A percentile compares a stretch with the other conserved stretches of the same genome.
phyloP scores from a whole-genome alignment of 441 rosid genomes.

The Jatropha podagrica region DNA sequence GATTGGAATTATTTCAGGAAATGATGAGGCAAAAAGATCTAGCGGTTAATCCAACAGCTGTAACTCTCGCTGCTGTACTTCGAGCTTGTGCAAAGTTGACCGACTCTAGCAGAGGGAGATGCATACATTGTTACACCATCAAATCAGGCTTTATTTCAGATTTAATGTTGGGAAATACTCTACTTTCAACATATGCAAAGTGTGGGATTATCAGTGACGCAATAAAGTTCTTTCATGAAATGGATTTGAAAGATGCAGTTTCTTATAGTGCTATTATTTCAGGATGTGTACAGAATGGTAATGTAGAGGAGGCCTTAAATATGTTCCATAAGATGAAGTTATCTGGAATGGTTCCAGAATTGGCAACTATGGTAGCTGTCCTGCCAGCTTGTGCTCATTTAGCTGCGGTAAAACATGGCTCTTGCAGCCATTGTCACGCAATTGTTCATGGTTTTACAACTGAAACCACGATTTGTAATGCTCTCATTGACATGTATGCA shows the following conservation, averaged over 20 bases:
- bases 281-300: slow-evolving; percentile 33
- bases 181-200: slow-evolving; percentile 34
- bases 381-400: slow-evolving; percentile 34
- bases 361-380: slow-evolving; percentile 25
- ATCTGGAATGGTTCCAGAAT: slow-evolving; percentile 26
- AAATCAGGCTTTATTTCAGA: slow-evolving; percentile 29
- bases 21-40: slow-evolving; percentile 19
- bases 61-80: slow-evolving; percentile 25
- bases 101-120: slow-evolving; percentile 23
- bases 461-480: slow-evolving; percentile 26
- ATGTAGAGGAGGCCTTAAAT: slow-evolving; percentile 26
- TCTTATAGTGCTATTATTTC: slow-evolving; percentile 31
- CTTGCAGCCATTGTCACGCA: slow-evolving; percentile 30
- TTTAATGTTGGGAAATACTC: slow-evolving; percentile 30
- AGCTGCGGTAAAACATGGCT: slow-evolving; percentile 30
- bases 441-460: slow-evolving; percentile 20
- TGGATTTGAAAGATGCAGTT: slow-evolving; percentile 26
- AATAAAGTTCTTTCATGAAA: slow-evolving; percentile 21
- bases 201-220: slow-evolving; percentile 29
- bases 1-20: slow-evolving; percentile 25
- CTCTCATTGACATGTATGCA: slow-evolving; percentile 38
- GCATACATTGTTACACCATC: slow-evolving; percentile 25
- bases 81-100: slow-evolving; percentile 32
- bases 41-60: slow-evolving; percentile 4
- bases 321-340: slow-evolving; percentile 24